A percentile compares a stretch with the other conserved stretches of the same genome.
These are phyloP conservation scores for Chaetomium cochliodes DNA, from an alignment of 495 filamentous ascomycete species.

Conservation along the genomic window DNA sequence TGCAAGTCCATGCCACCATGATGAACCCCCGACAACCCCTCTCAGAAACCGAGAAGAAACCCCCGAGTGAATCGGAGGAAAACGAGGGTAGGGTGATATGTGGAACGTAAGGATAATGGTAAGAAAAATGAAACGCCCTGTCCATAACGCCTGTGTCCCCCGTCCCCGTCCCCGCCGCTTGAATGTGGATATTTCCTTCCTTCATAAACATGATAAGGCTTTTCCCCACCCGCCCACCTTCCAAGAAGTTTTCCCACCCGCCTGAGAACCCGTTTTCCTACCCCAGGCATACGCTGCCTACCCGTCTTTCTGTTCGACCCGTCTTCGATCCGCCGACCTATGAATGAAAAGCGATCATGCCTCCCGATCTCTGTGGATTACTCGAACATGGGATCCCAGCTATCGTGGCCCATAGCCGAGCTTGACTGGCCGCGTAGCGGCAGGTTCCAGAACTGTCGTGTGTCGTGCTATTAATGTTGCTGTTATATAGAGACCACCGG, in stretches of 20 bases:
- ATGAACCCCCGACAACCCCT: not conserved
- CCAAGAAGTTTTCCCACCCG: not conserved
- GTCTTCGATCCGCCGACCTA: not conserved
- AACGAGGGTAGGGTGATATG: not conserved
- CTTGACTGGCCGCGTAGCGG: not conserved
- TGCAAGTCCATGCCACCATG: slow-evolving; percentile 18
- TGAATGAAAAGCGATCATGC: not conserved
- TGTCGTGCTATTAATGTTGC: not conserved
- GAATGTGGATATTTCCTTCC: slow-evolving; percentile 18
- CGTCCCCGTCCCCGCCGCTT: not conserved
- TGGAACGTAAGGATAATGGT: slow-evolving; percentile 12
- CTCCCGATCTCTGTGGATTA: not conserved
- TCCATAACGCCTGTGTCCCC: slow-evolving; percentile 2
- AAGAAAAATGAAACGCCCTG: not conserved
- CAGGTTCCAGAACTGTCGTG: not conserved
- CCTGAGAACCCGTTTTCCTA: not conserved
- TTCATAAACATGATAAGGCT: slow-evolving; percentile 18
- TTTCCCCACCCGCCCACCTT: slow-evolving; percentile 2
- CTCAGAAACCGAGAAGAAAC: slow-evolving; percentile 9
- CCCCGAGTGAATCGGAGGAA: slow-evolving; percentile 1
- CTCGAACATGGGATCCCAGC: not conserved
- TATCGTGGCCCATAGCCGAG: not conserved
- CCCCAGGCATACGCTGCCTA: not conserved
- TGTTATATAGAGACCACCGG: not conserved
- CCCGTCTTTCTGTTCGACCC: not conserved